Conservation (phyloP, 73 alveolate genomes). For the Paramecium primaurelia region DNA sequence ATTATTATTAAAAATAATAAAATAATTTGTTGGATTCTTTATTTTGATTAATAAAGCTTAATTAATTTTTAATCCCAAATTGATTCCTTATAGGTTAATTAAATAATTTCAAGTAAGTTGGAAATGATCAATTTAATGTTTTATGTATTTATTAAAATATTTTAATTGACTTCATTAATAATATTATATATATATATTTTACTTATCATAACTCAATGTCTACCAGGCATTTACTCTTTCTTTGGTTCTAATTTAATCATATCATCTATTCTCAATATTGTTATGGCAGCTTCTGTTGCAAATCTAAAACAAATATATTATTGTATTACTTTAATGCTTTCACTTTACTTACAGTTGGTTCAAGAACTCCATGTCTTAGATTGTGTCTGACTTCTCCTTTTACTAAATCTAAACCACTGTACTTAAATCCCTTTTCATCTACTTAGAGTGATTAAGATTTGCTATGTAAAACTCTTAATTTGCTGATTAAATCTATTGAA, state of each 20-base stretch:
- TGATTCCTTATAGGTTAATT: neutral
- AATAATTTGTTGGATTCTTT: neutral
- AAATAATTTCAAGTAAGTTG: neutral
- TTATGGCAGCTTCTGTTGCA: conserved; percentile 99
- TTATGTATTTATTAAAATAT: too few species aligned
- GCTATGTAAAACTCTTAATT: conserved; percentile 89
- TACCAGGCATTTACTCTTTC: conserved; percentile 70
- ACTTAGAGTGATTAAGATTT: conserved; percentile 77
- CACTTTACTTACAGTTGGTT: conserved; percentile 96
- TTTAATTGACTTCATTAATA: neutral
- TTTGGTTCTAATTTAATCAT: conserved; percentile 88
- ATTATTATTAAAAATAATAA: neutral
- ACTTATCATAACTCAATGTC: conserved; percentile 46
- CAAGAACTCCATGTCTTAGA: conserved; percentile 96
- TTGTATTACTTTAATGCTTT: conserved; percentile 77
- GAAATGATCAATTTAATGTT: too few species aligned
- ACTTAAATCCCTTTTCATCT: conserved; percentile 67
- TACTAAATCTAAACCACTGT: conserved; percentile 89
- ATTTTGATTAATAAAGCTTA: neutral
- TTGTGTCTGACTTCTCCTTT: conserved; percentile 95
- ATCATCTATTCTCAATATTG: conserved; percentile 96
- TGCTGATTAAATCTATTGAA: conserved; percentile 92
- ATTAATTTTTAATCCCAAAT: neutral
- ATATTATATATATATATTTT: neutral
- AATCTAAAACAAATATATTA: conserved; percentile 55